A percentile compares a stretch with the other conserved stretches of the same genome.
Evolutionary conservation across 2,329 filamentous ascomycete genomes (phyloP).

Genomic region (Scytalidium sp.): DNA sequence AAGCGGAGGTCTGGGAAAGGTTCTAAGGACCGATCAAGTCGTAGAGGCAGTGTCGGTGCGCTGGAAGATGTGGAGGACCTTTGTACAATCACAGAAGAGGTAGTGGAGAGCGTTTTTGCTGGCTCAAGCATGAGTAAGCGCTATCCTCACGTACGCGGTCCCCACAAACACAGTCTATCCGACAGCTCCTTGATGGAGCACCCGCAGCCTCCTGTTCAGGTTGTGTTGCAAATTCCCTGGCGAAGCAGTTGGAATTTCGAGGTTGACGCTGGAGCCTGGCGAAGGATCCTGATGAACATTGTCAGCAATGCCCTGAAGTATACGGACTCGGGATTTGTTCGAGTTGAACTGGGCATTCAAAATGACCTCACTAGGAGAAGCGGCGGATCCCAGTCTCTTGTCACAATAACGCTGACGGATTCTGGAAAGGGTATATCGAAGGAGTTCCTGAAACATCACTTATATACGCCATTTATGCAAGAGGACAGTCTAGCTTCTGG

Average conservation of each 20-base stretch:
- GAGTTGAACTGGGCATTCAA: conserved; percentile 34
- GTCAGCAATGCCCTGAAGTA: conserved; percentile 64
- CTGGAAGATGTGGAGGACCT: conserved; percentile 23
- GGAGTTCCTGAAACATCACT: conserved; percentile 55
- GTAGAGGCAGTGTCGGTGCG: conserved; percentile 9
- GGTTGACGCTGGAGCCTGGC: conserved; percentile 51
- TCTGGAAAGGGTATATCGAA: conserved; percentile 63
- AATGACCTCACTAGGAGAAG: conserved; percentile 13
- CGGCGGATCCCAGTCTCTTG: conserved; percentile 12
- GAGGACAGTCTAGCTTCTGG: conserved; percentile 60
- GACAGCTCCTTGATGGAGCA: neutral
- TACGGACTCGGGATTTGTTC: conserved; percentile 49
- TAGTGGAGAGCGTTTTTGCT: conserved; percentile 27
- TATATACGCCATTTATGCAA: conserved; percentile 62
- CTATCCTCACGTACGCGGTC: neutral
- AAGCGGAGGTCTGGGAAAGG: conserved; percentile 13
- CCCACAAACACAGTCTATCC: neutral
- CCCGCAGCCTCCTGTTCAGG: conserved; percentile 30
- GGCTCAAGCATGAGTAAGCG: conserved; percentile 21
- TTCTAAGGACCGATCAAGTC: conserved; percentile 8
- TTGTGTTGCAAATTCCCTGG: conserved; percentile 50
- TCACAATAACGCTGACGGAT: conserved; percentile 50
- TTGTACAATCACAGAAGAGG: conserved; percentile 26
- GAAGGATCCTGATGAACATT: conserved; percentile 56
- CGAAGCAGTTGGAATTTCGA: conserved; percentile 48